Evolutionary conservation across 371 early-diverging fungal genomes (phyloP).

Genomic region (Mucor lusitanicus): DNA sequence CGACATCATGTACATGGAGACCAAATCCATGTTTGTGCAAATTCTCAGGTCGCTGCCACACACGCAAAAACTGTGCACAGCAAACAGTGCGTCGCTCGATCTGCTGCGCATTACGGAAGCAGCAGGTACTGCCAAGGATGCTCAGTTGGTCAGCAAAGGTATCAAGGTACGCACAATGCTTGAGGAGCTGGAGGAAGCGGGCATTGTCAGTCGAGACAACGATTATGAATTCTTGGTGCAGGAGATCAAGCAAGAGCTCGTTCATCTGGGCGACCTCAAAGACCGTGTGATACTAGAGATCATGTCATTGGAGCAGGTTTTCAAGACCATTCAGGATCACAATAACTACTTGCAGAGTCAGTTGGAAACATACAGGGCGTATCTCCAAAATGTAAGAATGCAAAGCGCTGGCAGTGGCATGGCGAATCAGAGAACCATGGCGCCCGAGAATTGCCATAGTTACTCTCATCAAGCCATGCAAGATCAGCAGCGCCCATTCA

Average conservation of each 20-base stretch:
- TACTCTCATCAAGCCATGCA: neutral
- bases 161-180: constrained; percentile 94
- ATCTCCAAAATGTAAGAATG: constrained; percentile 87
- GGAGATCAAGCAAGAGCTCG: constrained; percentile 85
- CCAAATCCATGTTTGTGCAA: constrained; percentile 92
- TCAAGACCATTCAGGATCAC: constrained; percentile 87
- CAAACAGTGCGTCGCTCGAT: constrained; percentile 37
- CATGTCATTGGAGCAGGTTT: constrained; percentile 72
- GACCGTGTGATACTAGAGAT: constrained; percentile 78
- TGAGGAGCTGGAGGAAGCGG: constrained; percentile 77
- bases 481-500: neutral
- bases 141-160: constrained; percentile 85
- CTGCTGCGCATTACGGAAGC: constrained; percentile 81
- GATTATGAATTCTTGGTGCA: constrained; percentile 81
- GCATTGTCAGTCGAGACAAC: constrained; percentile 78
- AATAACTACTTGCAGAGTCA: constrained; percentile 85
- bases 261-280: constrained; percentile 87
- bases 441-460: neutral
- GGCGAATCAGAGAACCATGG: constrained; percentile 41
- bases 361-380: constrained; percentile 88
- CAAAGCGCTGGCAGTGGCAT: constrained; percentile 61
- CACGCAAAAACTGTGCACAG: neutral
- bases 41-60: constrained; percentile 84
- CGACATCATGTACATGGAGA: constrained; percentile 94
- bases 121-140: constrained; percentile 82